Conservation (phyloP, 2,329 filamentous ascomycete species). For the Paradendryphiella salina region DNA sequence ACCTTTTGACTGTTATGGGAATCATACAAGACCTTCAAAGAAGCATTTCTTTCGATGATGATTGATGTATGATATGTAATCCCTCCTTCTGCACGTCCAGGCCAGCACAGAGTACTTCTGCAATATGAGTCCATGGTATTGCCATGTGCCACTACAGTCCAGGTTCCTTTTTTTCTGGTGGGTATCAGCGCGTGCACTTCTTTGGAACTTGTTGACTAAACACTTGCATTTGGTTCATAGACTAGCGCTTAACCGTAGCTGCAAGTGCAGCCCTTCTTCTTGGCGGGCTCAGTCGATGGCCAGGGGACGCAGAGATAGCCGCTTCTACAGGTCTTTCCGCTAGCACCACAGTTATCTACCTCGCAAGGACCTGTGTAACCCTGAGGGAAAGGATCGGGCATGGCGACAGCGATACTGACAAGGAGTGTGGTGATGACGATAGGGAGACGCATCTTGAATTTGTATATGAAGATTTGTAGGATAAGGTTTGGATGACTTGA, state of each 20-base stretch:
- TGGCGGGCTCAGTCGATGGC: slow-evolving; percentile 13
- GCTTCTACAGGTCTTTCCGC: slow-evolving; percentile 7
- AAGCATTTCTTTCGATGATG: no score
- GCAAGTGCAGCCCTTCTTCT: slow-evolving; percentile 26
- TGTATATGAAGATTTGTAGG: background rate
- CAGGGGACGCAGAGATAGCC: slow-evolving; percentile 17
- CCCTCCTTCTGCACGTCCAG: no score
- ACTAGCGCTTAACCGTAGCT: slow-evolving; percentile 7
- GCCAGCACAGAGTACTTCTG: no score
- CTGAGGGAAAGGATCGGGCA: slow-evolving; percentile 30
- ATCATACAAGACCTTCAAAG: no score
- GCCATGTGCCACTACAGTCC: no score
- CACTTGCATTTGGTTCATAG: no score
- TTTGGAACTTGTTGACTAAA: no score
- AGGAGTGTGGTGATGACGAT: slow-evolving; percentile 20
- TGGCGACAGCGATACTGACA: slow-evolving; percentile 21
- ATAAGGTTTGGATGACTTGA: background rate
- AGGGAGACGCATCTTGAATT: slow-evolving; percentile 19
- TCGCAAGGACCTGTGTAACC: slow-evolving; percentile 27
- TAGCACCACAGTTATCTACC: slow-evolving; percentile 16
- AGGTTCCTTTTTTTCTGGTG: no score
- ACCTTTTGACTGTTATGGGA: no score
- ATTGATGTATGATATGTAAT: no score
- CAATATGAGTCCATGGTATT: no score
- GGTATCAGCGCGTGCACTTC: no score